A percentile compares a stretch with the other conserved stretches of the same genome.
Evolutionary conservation across 768 basidiomycete species (phyloP).

Genomic region (Cantharellus cinnabarinus): DNA sequence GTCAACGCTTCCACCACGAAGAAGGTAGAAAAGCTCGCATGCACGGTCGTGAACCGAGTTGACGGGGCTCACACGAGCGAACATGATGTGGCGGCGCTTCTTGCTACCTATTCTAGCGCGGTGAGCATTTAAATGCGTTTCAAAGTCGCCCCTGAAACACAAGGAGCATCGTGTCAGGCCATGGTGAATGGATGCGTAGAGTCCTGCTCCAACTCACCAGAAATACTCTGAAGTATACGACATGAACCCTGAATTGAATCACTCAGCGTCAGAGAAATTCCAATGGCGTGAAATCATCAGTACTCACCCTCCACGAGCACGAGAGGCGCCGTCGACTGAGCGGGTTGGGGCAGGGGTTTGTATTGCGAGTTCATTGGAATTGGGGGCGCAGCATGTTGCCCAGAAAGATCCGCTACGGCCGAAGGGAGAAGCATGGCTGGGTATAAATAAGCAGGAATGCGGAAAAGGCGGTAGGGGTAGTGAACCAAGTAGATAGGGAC

Average conservation of each 20-base stretch:
- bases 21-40: constrained; percentile 28
- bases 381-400: no score
- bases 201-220: neutral
- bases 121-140: neutral
- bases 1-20: constrained; percentile 29
- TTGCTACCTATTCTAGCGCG: neutral
- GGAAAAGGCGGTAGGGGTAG: no score
- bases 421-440: no score
- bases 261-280: neutral
- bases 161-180: neutral
- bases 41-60: constrained; percentile 34
- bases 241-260: neutral
- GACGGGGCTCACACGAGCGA: constrained; percentile 26
- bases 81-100: neutral
- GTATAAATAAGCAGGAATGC: no score
- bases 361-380: neutral
- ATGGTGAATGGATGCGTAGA: neutral
- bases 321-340: neutral
- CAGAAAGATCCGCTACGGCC: no score
- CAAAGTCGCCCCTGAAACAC: neutral
- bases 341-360: neutral
- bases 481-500: no score
- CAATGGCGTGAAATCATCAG: neutral
- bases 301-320: neutral
- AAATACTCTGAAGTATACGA: neutral